A percentile compares a stretch with the other conserved stretches of the same genome.
phyloP scores from a whole-genome alignment of 2,329 filamentous ascomycete genomes.

The Pseudocercospora fijiensis region DNA sequence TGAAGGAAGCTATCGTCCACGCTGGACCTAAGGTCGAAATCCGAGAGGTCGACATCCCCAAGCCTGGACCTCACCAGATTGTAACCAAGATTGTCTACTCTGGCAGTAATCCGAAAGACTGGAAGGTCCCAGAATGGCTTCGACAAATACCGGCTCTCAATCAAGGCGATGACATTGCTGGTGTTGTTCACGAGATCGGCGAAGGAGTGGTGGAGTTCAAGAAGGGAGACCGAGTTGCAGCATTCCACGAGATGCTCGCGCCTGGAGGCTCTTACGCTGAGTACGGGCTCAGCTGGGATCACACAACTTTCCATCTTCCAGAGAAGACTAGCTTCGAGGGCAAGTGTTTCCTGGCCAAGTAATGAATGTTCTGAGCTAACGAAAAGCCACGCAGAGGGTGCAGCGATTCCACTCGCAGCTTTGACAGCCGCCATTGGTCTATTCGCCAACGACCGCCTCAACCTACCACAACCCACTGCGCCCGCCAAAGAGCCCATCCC shows the following conservation, averaged over 20 bases:
- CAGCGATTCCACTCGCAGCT: conserved; percentile 49
- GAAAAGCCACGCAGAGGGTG: conserved; percentile 39
- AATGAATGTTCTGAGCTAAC: not conserved
- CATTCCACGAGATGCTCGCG: conserved; percentile 54
- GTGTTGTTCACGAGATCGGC: conserved; percentile 55
- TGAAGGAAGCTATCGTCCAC: conserved; percentile 42
- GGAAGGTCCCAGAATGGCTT: conserved; percentile 30
- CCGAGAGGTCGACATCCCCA: conserved; percentile 45
- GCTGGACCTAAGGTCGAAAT: conserved; percentile 39
- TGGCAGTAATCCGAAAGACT: conserved; percentile 39
- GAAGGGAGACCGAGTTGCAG: conserved; percentile 58
- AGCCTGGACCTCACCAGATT: conserved; percentile 37
- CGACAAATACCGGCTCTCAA: conserved; percentile 24
- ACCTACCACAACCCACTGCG: conserved; percentile 44
- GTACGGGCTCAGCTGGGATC: conserved; percentile 57
- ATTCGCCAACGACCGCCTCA: conserved; percentile 41
- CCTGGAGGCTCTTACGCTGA: conserved; percentile 59
- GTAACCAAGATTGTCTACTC: conserved; percentile 37
- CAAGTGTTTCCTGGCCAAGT: conserved; percentile 19
- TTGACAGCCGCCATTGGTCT: conserved; percentile 49
- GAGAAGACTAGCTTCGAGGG: conserved; percentile 53
- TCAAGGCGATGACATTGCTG: conserved; percentile 40
- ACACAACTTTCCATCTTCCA: conserved; percentile 59
- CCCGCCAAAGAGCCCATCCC: conserved; percentile 34
- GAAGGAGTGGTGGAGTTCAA: conserved; percentile 58